Base-by-base conservation (phyloP, 371 early-diverging fungal species). In the Actinomortierella wolfii region DNA sequence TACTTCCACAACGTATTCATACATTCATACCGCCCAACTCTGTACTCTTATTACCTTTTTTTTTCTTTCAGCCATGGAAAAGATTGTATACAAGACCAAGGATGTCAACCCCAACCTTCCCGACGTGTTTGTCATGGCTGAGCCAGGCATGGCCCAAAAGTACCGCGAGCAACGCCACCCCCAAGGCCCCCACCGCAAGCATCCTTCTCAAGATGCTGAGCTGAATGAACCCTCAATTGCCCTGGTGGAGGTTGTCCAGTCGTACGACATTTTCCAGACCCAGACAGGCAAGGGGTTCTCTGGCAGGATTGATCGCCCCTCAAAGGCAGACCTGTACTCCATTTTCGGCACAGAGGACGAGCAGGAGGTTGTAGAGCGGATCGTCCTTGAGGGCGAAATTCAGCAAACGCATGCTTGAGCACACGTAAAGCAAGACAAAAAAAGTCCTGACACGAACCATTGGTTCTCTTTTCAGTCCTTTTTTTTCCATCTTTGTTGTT, bases 131-230 rank as follows among this genome's bases (percentile, higher is more conserved):
- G 55, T 71, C 52, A 0, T 71, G 59, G 41, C 66, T 6, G 62
- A 71, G 56, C 66, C 66, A 11, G 73, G 73, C 20, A 66, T 71
- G 71, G 43, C 71, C n/a, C 29, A 24, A 23, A 71, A 65, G 56
- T 71, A 71, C 52, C 71, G 71, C 39, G 65, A 57, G 23, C 59
- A 65, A 28, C 55, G 57, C 23, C 24, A 13, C 46, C 63, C 49
- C 56, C 57, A 62, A 5, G 63, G 63, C 4, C 45, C 56, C 9
- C 57, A n/a, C 1, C 47, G 57, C 44, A 59, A 39, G 40, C 60
- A 51, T 23, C 51, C 48, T 9, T 9, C 15, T 43, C 44, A 57
- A 28, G 53, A 57, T 8, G 20, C 54, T 1, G 65, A 64, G 2
- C 39, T 57, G 45, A 18, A 17, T 40, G 39, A 51, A 18, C 42